Percentiles rank a stretch among this genome's conserved stretches.
These are phyloP conservation scores for Aspergillus biplanus DNA, from an alignment of 495 filamentous ascomycete genomes.

Conservation along the genomic window DNA sequence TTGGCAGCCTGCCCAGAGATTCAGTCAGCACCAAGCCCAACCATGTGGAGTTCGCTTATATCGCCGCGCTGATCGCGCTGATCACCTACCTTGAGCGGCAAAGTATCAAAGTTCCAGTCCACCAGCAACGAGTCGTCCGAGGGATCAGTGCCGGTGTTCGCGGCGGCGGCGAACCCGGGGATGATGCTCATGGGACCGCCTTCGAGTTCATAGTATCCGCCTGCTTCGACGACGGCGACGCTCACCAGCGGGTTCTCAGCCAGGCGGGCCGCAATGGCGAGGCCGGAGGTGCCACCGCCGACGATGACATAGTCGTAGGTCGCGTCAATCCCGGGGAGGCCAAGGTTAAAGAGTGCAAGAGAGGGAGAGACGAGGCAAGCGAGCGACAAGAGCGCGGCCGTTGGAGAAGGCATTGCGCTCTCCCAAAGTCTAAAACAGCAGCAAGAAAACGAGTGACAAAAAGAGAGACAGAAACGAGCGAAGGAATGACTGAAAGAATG, in stretches of 20 bases:
- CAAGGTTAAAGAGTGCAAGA: constrained; percentile 22
- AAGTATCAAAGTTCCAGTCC: background rate
- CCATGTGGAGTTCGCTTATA: background rate
- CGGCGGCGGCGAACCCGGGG: background rate
- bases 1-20: background rate
- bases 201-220: background rate
- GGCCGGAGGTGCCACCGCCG: background rate
- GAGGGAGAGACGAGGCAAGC: constrained; percentile 1
- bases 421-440: no score
- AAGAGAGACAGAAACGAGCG: background rate
- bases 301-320: constrained; percentile 3
- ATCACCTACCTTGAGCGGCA: background rate
- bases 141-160: background rate
- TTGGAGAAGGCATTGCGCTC: background rate
- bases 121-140: background rate
- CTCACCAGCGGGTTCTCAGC: background rate
- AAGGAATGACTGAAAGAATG: background rate
- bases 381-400: background rate
- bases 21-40: no score
- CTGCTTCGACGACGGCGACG: background rate
- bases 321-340: background rate
- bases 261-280: background rate
- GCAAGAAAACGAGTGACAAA: background rate
- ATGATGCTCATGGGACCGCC: background rate
- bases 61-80: background rate